phyloP scores from a whole-genome alignment of 257 asterid species.

The Solanum paucissectum region DNA sequence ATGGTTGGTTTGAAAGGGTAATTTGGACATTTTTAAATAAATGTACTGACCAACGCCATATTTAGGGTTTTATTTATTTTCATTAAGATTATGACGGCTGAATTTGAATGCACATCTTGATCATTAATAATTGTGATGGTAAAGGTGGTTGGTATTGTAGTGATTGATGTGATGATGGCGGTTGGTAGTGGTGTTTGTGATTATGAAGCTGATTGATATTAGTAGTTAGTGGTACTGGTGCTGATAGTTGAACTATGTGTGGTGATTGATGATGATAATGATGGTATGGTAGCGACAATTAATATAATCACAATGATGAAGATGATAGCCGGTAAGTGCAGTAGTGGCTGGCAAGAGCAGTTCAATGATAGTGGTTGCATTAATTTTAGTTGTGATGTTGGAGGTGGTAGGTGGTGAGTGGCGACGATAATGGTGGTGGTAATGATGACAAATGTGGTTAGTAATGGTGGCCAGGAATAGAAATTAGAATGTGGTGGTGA shows the following conservation, averaged over 20 bases:
- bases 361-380: neutral
- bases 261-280: neutral
- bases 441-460: neutral
- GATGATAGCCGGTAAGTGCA: neutral
- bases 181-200: neutral
- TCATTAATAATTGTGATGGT: neutral
- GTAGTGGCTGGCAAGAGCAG: neutral
- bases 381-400: neutral
- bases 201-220: neutral
- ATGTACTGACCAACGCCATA: neutral
- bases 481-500: too few relatives aligned
- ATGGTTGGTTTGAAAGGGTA: neutral
- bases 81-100: neutral
- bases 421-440: neutral
- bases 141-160: neutral
- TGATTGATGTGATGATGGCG: neutral
- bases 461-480: too few relatives aligned
- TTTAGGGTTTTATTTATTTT: too few relatives aligned
- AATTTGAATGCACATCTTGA: too few relatives aligned
- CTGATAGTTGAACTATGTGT: neutral
- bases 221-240: neutral
- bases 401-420: neutral
- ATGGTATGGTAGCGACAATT: neutral
- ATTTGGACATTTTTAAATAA: neutral
- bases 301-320: neutral